Evolutionary conservation across 2,329 filamentous ascomycete genomes (phyloP), one percentile per base, ranked within the genome.

Genomic region (Fusarium solani-melongenae): DNA sequence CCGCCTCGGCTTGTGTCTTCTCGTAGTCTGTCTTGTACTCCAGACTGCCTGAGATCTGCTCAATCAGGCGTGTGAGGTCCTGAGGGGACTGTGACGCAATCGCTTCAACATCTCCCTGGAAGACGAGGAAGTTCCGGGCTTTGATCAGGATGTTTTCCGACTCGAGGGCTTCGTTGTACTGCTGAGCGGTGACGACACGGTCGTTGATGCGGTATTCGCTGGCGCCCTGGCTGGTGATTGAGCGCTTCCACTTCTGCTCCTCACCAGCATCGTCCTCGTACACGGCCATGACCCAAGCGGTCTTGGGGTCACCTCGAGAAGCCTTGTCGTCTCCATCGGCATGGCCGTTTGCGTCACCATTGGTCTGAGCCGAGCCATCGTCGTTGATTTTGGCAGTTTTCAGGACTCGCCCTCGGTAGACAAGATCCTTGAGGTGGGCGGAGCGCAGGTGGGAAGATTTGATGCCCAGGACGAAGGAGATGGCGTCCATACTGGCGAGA

Each of bases 121-220:
- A 99, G 38, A 99, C 96, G 6, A 99, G 89, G 81, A 99, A 99
- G 81, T 99, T 99, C 74, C 96, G 91, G 36, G 96, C 96, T 83
- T 98, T 98, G 86, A 99, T 98, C 69, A 99, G 86, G 75, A 99
- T 99, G 79, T 98, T 98, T 82, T 99, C 96, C 22, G 91, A 87
- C 82, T 99, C 96, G 15, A 99, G 88, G 4, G 94, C 92, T 67
- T 96, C 93, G 81, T 98, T 98, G 86, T 99, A 99, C 80, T 96
- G 92, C 79, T 94, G 93, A 3, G 95, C 95, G 4, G 92, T 94
- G 56, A 99, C 96, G 39, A 93, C 87, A 59, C 93, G 92, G 76
- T 97, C 95, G 84, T 99, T 98, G 87, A 99, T 98, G 70, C 96
- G 92, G 83, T 98, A 99, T 83, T 98, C 96, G 86, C 95, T 98